phyloP scores from a whole-genome alignment of 805 yeast genomes.

The Cyberlindnera galapagoensis region DNA sequence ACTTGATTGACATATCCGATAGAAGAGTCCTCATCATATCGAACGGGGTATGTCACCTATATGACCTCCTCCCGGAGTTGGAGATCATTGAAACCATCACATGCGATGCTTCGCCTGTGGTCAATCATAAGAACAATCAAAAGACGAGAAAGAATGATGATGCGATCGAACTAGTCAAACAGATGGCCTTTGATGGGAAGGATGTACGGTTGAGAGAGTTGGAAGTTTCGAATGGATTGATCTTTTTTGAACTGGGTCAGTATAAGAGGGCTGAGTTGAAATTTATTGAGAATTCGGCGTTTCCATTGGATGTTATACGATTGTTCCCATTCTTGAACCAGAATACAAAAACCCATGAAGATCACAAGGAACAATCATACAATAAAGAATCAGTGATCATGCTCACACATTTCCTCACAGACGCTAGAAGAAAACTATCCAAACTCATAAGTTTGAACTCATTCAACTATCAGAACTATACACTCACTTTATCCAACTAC shows the following conservation, averaged over 20 bases:
- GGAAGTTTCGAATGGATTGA: constrained; percentile 34
- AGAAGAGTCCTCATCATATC: constrained; percentile 3
- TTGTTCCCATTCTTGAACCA: too few relatives aligned
- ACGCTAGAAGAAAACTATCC: constrained; percentile 39
- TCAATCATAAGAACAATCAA: too few relatives aligned
- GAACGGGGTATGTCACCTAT: constrained; percentile 4
- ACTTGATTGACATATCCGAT: constrained; percentile 1
- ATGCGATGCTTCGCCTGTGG: too few relatives aligned
- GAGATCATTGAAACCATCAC: constrained; percentile 8
- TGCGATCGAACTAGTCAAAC: constrained; percentile 35
- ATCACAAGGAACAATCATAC: constrained; percentile 4
- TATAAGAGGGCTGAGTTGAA: constrained; percentile 33
- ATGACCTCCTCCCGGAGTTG: constrained; percentile 1
- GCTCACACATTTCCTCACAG: constrained; percentile 38
- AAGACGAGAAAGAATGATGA: neutral
- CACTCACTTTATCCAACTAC: constrained; percentile 12
- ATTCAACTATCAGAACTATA: constrained; percentile 10
- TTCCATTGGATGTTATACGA: constrained; percentile 46
- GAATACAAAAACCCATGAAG: constrained; percentile 4
- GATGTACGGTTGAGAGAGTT: constrained; percentile 35
- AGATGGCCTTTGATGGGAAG: constrained; percentile 26
- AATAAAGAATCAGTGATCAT: too few relatives aligned
- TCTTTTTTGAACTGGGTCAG: constrained; percentile 25
- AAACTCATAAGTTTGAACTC: constrained; percentile 23
- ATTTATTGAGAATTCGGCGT: constrained; percentile 51